Evolutionary conservation across 2,329 filamentous ascomycete genomes (phyloP).

Genomic region (Metarhizium robertsii): DNA sequence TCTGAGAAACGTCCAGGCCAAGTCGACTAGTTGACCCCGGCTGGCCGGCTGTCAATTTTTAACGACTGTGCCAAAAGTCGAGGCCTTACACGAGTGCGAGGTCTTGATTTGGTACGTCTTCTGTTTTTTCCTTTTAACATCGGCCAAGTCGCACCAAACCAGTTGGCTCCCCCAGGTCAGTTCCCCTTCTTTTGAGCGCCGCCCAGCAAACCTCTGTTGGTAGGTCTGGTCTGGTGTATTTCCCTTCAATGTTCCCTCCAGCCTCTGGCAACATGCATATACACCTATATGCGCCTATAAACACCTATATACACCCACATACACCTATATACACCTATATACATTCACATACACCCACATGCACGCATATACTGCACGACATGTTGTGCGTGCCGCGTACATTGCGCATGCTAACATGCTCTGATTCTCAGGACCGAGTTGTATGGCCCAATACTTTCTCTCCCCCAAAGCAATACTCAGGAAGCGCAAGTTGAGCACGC

Average conservation of each 20-base stretch:
- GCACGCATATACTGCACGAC: too few species aligned
- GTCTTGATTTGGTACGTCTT: too few species aligned
- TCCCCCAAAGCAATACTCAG: neutral
- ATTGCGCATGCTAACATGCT: neutral
- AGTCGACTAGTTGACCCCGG: neutral
- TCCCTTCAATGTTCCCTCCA: neutral
- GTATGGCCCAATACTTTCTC: neutral
- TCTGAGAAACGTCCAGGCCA: neutral
- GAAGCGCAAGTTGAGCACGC: neutral
- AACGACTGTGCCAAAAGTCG: too few species aligned
- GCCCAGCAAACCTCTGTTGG: neutral
- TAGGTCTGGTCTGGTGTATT: neutral
- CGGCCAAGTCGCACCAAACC: neutral
- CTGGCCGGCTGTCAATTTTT: neutral
- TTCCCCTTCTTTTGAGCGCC: neutral
- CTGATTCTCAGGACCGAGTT: neutral
- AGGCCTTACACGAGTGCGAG: too few species aligned
- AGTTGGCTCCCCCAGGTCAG: neutral
- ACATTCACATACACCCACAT: too few species aligned
- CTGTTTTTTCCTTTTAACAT: too few species aligned
- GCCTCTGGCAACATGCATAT: neutral
- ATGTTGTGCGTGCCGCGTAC: neutral
- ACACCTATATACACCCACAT: too few species aligned
- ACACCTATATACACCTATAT: too few species aligned
- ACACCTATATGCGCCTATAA: too few species aligned